Conservation (phyloP, 2,329 filamentous ascomycete genomes). For the Penicillium frequentans region DNA sequence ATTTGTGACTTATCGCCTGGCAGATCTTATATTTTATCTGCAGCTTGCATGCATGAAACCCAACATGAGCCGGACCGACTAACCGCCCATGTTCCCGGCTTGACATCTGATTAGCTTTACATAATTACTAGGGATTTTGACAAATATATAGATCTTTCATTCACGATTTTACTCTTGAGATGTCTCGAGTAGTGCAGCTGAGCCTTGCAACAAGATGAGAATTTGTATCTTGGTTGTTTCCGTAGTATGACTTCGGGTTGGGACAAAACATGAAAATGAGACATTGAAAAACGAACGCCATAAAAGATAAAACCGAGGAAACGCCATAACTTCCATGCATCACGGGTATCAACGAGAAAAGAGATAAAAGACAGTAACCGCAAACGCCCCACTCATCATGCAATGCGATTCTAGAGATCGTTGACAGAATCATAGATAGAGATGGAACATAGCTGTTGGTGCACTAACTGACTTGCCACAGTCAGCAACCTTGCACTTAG, state of each 20-base stretch:
- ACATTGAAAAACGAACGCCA: neutral
- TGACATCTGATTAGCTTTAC: neutral
- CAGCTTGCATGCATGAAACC: no score
- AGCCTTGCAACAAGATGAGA: neutral
- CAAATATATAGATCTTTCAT: neutral
- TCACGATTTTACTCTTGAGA: neutral
- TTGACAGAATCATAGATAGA: constrained; percentile 43
- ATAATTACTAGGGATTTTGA: neutral
- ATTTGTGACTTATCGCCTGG: no score
- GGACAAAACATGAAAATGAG: neutral
- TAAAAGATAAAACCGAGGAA: constrained; percentile 1
- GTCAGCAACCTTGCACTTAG: constrained; percentile 44
- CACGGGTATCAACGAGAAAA: constrained; percentile 23
- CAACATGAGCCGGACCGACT: neutral
- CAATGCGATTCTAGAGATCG: constrained; percentile 9
- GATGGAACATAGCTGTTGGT: constrained; percentile 46
- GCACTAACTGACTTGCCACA: constrained; percentile 43
- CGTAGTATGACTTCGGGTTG: neutral
- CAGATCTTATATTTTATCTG: no score
- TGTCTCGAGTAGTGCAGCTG: neutral
- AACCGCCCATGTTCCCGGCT: neutral
- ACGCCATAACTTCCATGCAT: constrained; percentile 21
- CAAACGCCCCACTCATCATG: constrained; percentile 20
- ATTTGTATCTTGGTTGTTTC: neutral
- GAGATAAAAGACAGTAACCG: constrained; percentile 6